A percentile compares a stretch with the other conserved stretches of the same genome.
Evolutionary conservation across 2,329 filamentous ascomycete genomes (phyloP).

Genomic region (Phaeomoniella chlamydospora): DNA sequence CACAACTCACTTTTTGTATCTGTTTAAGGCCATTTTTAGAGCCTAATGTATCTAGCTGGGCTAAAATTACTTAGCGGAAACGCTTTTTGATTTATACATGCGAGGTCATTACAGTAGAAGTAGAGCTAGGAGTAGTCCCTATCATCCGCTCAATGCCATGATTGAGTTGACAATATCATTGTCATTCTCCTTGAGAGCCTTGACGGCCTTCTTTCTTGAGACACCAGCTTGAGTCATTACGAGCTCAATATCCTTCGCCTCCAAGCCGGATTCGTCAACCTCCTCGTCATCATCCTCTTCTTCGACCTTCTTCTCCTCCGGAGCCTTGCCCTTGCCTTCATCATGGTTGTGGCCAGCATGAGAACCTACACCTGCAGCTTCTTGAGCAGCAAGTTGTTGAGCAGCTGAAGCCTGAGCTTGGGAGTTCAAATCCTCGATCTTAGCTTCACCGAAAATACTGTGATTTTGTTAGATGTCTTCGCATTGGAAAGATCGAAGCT

Average conservation of each 20-base stretch:
- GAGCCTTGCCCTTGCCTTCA: constrained; percentile 51
- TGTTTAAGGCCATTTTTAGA: no score
- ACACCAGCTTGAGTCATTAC: constrained; percentile 97
- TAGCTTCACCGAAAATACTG: constrained; percentile 98
- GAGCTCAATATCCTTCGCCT: constrained; percentile 98
- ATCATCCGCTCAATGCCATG: constrained; percentile 83
- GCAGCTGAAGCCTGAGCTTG: constrained; percentile 91
- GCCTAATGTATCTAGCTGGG: no score
- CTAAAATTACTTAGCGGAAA: no score
- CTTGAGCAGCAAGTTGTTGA: constrained; percentile 76
- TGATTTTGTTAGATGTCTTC: constrained; percentile 10
- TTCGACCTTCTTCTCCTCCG: constrained; percentile 49
- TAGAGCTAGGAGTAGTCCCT: constrained; percentile 10
- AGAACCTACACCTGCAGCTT: constrained; percentile 44
- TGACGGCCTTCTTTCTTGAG: constrained; percentile 95
- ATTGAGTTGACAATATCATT: constrained; percentile 99
- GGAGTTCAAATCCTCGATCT: constrained; percentile 99
- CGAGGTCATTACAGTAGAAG: background rate
- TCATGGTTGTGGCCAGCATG: constrained; percentile 40
- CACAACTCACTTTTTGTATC: no score
- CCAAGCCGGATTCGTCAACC: constrained; percentile 83
- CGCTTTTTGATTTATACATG: background rate
- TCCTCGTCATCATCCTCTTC: constrained; percentile 92
- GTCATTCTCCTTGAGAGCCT: constrained; percentile 91
- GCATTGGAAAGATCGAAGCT: constrained; percentile 10